A percentile compares a stretch with the other conserved stretches of the same genome.
Evolutionary conservation across 305 asterid species (phyloP).

Genomic region (Fraxinus greggii): DNA sequence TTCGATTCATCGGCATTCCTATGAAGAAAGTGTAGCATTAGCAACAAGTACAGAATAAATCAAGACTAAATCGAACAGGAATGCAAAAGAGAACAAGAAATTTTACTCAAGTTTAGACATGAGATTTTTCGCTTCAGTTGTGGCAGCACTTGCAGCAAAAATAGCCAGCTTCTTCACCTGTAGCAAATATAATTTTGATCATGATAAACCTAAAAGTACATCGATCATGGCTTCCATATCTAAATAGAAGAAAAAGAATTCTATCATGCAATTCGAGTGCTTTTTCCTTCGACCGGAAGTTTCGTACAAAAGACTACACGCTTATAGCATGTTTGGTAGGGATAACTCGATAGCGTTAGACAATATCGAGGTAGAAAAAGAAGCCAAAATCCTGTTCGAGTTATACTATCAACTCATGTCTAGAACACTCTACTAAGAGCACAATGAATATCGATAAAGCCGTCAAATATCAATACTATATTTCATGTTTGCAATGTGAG

Average conservation of each 20-base stretch:
- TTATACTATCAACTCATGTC: background rate
- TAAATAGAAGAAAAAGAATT: background rate
- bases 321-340: background rate
- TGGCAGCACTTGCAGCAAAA: slow-evolving; percentile 56
- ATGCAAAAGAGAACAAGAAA: background rate
- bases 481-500: background rate
- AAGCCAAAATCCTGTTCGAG: background rate
- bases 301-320: background rate
- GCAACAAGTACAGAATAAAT: background rate
- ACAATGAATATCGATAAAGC: background rate
- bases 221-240: background rate
- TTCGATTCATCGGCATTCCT: slow-evolving; percentile 1
- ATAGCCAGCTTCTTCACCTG: slow-evolving; percentile 70
- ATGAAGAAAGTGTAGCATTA: background rate
- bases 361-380: background rate
- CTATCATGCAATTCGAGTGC: background rate
- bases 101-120: slow-evolving; percentile 37
- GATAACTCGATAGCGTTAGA: background rate
- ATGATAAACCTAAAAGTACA: background rate
- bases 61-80: background rate
- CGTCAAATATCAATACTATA: background rate
- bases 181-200: slow-evolving; percentile 3
- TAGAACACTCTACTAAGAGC: background rate
- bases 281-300: background rate
- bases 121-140: slow-evolving; percentile 47